These are phyloP conservation scores for Pichia manshurica DNA, from an alignment of 805 yeast genomes.

Conservation along the genomic window DNA sequence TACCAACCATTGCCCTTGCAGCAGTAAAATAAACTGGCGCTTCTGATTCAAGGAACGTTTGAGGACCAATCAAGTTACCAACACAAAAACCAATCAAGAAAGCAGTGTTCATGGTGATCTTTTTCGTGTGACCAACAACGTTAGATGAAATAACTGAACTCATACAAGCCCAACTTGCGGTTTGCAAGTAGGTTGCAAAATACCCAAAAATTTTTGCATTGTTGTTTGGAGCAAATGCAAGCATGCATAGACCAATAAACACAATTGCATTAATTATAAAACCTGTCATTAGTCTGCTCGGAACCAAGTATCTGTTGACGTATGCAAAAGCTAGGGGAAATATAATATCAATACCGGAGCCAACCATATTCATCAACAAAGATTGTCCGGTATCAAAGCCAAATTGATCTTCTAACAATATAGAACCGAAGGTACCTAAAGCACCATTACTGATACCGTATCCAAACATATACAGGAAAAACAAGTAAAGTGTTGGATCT, in stretches of 20 bases:
- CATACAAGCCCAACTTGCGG: constrained; percentile 24
- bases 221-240: constrained; percentile 28
- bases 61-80: constrained; percentile 48
- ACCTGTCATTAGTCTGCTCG: constrained; percentile 20
- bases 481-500: constrained; percentile 48
- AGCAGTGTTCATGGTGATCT: constrained; percentile 40
- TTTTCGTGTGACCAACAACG: constrained; percentile 54
- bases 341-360: constrained; percentile 20
- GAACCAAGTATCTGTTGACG: neutral
- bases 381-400: constrained; percentile 15
- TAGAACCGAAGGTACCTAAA: constrained; percentile 44
- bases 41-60: constrained; percentile 40
- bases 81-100: constrained; percentile 42
- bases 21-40: constrained; percentile 40
- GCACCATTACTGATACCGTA: constrained; percentile 57
- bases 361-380: constrained; percentile 16
- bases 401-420: constrained; percentile 19
- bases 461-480: constrained; percentile 39
- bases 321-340: constrained; percentile 12
- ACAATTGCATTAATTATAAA: constrained; percentile 20
- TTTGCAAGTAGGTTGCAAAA: constrained; percentile 19
- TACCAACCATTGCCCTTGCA: constrained; percentile 42
- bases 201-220: constrained; percentile 24
- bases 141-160: constrained; percentile 39
- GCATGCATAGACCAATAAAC: constrained; percentile 28